Percentiles rank a stretch among this genome's conserved stretches.
These are phyloP conservation scores for Chiua virens DNA, from an alignment of 768 basidiomycete genomes.

Conservation along the genomic window DNA sequence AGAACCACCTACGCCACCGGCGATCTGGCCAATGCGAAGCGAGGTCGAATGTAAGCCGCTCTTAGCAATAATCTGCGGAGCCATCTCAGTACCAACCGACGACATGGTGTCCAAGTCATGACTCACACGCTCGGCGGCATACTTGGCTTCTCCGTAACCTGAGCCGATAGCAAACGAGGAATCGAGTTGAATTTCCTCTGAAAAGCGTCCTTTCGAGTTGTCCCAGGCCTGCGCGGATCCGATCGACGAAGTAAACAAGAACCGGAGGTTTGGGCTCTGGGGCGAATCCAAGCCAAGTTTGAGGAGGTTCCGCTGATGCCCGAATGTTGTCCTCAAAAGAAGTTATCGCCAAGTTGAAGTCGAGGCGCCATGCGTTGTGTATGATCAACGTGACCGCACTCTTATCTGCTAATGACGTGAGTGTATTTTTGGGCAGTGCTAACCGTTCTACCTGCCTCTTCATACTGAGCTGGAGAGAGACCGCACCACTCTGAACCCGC, in stretches of 20 bases:
- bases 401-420: too few relatives aligned
- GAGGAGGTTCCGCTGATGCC: too few relatives aligned
- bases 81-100: too few relatives aligned
- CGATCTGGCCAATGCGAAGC: conserved; percentile 48
- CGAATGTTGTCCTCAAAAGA: too few relatives aligned
- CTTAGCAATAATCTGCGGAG: conserved; percentile 34
- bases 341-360: too few relatives aligned
- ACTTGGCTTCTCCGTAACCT: conserved; percentile 52
- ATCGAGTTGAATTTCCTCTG: too few relatives aligned
- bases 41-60: conserved; percentile 38
- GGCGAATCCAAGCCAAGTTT: too few relatives aligned
- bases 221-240: conserved; percentile 33
- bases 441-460: conserved; percentile 2
- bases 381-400: too few relatives aligned
- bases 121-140: conserved; percentile 39
- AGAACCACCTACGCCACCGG: conserved; percentile 40
- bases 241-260: conserved; percentile 43
- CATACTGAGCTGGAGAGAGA: conserved; percentile 19
- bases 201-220: conserved; percentile 25
- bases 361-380: too few relatives aligned
- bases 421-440: background rate
- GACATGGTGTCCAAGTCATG: too few relatives aligned
- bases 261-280: background rate
- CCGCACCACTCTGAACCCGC: conserved; percentile 30
- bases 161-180: conserved; percentile 34